A percentile compares a stretch with the other conserved stretches of the same genome.
Evolutionary conservation across 2,329 filamentous ascomycete species (phyloP).

Genomic region (Alternaria sp.): DNA sequence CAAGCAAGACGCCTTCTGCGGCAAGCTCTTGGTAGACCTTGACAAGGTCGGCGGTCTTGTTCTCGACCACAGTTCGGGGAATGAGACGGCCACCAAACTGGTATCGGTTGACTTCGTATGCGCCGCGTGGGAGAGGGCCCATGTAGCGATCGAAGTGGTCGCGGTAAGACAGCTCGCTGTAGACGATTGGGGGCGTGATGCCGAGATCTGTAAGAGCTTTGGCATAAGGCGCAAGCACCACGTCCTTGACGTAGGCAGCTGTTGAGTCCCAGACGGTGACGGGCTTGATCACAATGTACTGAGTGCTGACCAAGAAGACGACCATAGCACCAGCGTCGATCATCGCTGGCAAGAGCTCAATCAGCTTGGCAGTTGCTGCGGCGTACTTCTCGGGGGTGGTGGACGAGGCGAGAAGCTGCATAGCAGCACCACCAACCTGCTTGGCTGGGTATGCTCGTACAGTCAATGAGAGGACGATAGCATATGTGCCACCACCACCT

Average conservation of each 20-base stretch:
- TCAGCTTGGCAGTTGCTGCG: constrained; percentile 13
- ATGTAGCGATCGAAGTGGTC: constrained; percentile 34
- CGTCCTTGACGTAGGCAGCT: constrained; percentile 22
- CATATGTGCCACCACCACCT: constrained; percentile 41
- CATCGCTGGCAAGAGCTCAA: constrained; percentile 25
- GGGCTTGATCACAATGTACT: constrained; percentile 13
- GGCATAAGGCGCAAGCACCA: constrained; percentile 30
- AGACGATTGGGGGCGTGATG: constrained; percentile 28
- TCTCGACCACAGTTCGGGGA: constrained; percentile 21
- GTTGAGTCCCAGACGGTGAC: constrained; percentile 11
- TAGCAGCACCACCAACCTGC: constrained; percentile 28
- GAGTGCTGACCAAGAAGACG: constrained; percentile 19
- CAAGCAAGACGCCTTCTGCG: constrained; percentile 21
- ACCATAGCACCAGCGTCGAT: constrained; percentile 29
- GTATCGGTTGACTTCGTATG: constrained; percentile 22
- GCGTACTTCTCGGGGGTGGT: constrained; percentile 23
- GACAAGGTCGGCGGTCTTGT: constrained; percentile 21
- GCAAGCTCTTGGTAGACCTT: constrained; percentile 19
- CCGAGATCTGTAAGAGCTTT: constrained; percentile 20
- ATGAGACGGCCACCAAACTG: constrained; percentile 31
- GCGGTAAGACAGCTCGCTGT: constrained; percentile 28
- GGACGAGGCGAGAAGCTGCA: constrained; percentile 25
- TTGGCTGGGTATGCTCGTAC: constrained; percentile 32
- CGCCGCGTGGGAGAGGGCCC: constrained; percentile 35
- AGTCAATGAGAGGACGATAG: constrained; percentile 38